Percentiles rank a stretch among this genome's conserved stretches.
Evolutionary conservation across 371 early-diverging fungal species (phyloP).

Genomic region (Syncephalastrum sp.): DNA sequence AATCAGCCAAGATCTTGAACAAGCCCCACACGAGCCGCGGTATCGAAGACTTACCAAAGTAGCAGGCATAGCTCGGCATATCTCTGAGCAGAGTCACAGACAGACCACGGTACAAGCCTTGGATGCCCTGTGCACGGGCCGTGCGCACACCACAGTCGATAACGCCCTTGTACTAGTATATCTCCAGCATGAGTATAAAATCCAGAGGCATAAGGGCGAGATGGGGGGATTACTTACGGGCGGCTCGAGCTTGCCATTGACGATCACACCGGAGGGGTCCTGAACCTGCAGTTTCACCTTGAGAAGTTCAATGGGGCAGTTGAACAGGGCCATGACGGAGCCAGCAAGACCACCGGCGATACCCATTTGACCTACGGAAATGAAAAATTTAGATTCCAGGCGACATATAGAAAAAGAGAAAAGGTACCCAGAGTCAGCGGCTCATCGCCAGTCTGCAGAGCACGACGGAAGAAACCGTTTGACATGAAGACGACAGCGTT

Average conservation of each 20-base stretch:
- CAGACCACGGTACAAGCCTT: constrained; percentile 81
- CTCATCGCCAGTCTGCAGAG: constrained; percentile 57
- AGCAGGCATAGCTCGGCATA: constrained; percentile 80
- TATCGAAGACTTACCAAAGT: constrained; percentile 62
- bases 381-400: background rate
- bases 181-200: background rate
- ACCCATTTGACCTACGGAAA: constrained; percentile 54
- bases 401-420: background rate
- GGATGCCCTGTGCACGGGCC: constrained; percentile 62
- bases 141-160: constrained; percentile 77
- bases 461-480: constrained; percentile 72
- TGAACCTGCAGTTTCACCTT: constrained; percentile 88
- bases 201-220: background rate
- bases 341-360: constrained; percentile 83
- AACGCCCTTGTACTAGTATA: constrained; percentile 66
- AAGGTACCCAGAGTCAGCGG: constrained; percentile 40
- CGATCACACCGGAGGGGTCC: constrained; percentile 40
- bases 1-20: background rate
- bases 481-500: constrained; percentile 87
- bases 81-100: constrained; percentile 81
- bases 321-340: constrained; percentile 79
- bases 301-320: constrained; percentile 82
- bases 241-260: constrained; percentile 36
- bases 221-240: constrained; percentile 35
- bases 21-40: too few species aligned